These are phyloP conservation scores for Metarhizium rileyi DNA, from an alignment of 2,329 filamentous ascomycete genomes.

Conservation along the genomic window DNA sequence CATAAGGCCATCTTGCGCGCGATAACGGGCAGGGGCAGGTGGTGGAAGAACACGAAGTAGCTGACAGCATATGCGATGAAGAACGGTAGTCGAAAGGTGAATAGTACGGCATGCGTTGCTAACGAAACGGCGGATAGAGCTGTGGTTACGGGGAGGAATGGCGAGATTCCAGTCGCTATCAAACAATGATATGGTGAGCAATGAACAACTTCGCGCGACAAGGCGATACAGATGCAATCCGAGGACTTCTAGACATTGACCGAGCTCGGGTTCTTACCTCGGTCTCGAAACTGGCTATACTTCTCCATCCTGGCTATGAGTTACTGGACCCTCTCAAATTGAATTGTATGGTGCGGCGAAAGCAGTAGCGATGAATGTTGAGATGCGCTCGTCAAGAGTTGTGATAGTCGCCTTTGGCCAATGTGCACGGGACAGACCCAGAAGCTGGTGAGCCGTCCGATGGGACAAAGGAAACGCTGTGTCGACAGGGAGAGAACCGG, in stretches of 20 bases:
- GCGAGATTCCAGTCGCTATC: conserved; percentile 85
- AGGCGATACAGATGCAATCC: neutral
- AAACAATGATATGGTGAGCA: neutral
- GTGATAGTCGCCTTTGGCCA: neutral
- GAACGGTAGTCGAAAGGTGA: conserved; percentile 70
- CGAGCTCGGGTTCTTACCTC: conserved; percentile 48
- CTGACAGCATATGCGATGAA: conserved; percentile 56
- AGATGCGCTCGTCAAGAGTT: too few relatives aligned
- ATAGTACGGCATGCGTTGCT: conserved; percentile 60
- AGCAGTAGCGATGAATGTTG: neutral
- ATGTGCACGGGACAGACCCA: neutral
- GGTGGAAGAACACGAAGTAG: conserved; percentile 77
- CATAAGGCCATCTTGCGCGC: conserved; percentile 78
- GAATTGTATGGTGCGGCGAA: neutral
- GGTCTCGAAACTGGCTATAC: conserved; percentile 85
- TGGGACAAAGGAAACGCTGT: neutral
- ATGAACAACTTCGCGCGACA: neutral
- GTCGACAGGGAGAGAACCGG: neutral
- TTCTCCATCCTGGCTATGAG: conserved; percentile 62
- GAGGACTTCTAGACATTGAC: neutral
- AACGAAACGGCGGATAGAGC: conserved; percentile 53
- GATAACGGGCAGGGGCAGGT: conserved; percentile 55
- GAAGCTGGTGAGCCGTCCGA: neutral
- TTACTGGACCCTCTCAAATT: neutral
- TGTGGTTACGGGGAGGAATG: conserved; percentile 76